Evolutionary conservation across 202 grass and related monocot species (phyloP).

Genomic region (Miscanthus sacchariflorus): DNA sequence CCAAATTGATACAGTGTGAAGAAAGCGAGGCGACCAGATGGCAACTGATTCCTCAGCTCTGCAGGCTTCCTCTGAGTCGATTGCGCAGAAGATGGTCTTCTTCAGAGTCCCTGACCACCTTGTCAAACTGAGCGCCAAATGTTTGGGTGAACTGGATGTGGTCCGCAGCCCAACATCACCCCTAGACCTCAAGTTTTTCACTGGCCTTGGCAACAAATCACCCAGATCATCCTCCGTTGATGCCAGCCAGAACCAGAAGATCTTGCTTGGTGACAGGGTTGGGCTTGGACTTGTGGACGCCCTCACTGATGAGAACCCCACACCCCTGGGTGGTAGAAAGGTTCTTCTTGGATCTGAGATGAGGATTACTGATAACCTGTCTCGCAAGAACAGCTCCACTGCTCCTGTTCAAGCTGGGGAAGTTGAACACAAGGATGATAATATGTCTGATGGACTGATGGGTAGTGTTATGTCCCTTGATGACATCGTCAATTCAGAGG

Average conservation of each 20-base stretch:
- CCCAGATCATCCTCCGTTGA: slow-evolving; percentile 60
- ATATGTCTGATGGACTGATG: slow-evolving; percentile 50
- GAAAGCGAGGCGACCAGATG: slow-evolving; percentile 43
- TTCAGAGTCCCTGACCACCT: slow-evolving; percentile 63
- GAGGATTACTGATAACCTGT: slow-evolving; percentile 58
- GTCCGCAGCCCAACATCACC: slow-evolving; percentile 73
- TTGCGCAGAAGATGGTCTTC: slow-evolving; percentile 64
- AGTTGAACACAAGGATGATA: slow-evolving; percentile 53
- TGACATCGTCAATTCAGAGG: slow-evolving; percentile 73
- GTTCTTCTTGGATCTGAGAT: slow-evolving; percentile 71
- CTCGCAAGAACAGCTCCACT: slow-evolving; percentile 55
- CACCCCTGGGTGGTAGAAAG: slow-evolving; percentile 55
- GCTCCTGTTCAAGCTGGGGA: slow-evolving; percentile 47
- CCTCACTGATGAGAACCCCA: slow-evolving; percentile 59
- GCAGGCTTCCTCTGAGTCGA: slow-evolving; percentile 45
- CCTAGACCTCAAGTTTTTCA: slow-evolving; percentile 73
- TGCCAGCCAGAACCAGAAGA: slow-evolving; percentile 57
- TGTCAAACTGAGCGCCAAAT: slow-evolving; percentile 68
- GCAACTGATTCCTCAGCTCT: slow-evolving; percentile 42
- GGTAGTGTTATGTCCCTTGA: slow-evolving; percentile 65
- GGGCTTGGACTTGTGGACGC: slow-evolving; percentile 66
- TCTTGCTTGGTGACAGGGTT: slow-evolving; percentile 63
- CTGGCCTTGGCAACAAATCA: slow-evolving; percentile 60
- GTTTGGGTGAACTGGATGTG: slow-evolving; percentile 59
- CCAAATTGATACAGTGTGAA: slow-evolving; percentile 35